A percentile compares a stretch with the other conserved stretches of the same genome.
Conservation (phyloP, 2,329 filamentous ascomycete species). For the Metarhizium brunneum region DNA sequence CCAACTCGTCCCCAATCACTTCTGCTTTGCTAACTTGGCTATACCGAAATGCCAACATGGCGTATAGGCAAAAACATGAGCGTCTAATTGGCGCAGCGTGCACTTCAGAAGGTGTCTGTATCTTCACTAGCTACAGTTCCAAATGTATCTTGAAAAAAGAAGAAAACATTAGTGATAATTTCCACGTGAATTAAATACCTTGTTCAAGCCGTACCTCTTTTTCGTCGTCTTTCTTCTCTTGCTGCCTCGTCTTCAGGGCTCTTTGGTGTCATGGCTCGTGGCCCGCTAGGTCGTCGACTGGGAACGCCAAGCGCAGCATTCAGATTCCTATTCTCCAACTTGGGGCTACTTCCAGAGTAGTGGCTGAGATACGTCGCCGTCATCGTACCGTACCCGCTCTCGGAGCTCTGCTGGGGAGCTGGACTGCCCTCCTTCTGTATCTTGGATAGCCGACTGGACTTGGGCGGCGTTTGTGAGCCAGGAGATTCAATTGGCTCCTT, state of each 20-base stretch:
- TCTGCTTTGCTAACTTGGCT: neutral
- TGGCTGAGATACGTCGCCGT: constrained; percentile 38
- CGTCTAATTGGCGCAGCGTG: neutral
- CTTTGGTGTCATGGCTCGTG: constrained; percentile 52
- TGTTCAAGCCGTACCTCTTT: constrained; percentile 39
- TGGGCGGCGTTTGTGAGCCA: constrained; percentile 33
- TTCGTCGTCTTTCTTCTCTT: constrained; percentile 40
- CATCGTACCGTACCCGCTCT: constrained; percentile 44
- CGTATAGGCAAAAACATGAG: neutral
- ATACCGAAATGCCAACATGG: neutral
- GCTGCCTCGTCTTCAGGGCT: constrained; percentile 37
- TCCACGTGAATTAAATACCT: neutral
- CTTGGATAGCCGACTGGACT: constrained; percentile 38
- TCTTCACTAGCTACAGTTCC: constrained; percentile 24
- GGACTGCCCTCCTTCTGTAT: constrained; percentile 43
- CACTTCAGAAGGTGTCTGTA: constrained; percentile 25
- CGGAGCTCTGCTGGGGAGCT: constrained; percentile 45
- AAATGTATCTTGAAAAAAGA: constrained; percentile 10
- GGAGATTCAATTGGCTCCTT: constrained; percentile 49
- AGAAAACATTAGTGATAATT: neutral
- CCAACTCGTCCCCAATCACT: neutral
- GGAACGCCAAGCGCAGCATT: constrained; percentile 43
- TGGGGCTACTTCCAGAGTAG: constrained; percentile 45
- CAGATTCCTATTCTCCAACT: constrained; percentile 48
- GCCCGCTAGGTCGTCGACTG: constrained; percentile 46